phyloP scores from a whole-genome alignment of 345 rosid species.

The Gossypium rotundifolium region DNA sequence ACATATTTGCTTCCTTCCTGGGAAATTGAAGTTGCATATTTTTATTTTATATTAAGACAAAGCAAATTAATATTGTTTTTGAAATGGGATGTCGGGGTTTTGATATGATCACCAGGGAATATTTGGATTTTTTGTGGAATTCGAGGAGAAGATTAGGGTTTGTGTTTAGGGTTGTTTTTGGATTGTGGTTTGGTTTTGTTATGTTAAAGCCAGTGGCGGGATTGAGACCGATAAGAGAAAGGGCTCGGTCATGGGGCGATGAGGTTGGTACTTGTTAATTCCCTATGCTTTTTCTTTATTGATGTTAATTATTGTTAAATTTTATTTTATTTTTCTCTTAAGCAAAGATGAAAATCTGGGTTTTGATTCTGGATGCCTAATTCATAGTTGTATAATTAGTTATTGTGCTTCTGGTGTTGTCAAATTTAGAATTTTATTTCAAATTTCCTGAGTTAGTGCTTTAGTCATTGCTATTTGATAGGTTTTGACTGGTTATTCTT shows the following conservation, averaged over 20 bases:
- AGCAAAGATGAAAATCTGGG: neutral
- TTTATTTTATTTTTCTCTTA: conserved; percentile 2
- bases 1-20: conserved; percentile 7
- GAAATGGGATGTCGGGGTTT: conserved; percentile 21
- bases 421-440: neutral
- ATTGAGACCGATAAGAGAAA: conserved; percentile 79
- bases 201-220: conserved; percentile 49
- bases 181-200: conserved; percentile 47
- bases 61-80: neutral
- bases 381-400: conserved; percentile 10
- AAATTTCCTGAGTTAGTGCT: neutral
- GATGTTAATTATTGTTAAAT: conserved; percentile 3
- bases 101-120: conserved; percentile 36
- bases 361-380: conserved; percentile 9
- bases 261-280: conserved; percentile 49
- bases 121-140: conserved; percentile 26
- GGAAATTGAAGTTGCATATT: conserved; percentile 16
- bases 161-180: conserved; percentile 28
- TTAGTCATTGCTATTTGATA: conserved; percentile 1
- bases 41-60: neutral
- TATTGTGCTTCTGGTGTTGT: conserved; percentile 10
- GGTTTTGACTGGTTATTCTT: neutral
- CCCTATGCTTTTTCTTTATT: conserved; percentile 7
- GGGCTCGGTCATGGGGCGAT: conserved; percentile 87
- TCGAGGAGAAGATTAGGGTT: conserved; percentile 37